These are phyloP conservation scores for Purshia tridentata DNA, from an alignment of 306 rosid species.

Conservation along the genomic window DNA sequence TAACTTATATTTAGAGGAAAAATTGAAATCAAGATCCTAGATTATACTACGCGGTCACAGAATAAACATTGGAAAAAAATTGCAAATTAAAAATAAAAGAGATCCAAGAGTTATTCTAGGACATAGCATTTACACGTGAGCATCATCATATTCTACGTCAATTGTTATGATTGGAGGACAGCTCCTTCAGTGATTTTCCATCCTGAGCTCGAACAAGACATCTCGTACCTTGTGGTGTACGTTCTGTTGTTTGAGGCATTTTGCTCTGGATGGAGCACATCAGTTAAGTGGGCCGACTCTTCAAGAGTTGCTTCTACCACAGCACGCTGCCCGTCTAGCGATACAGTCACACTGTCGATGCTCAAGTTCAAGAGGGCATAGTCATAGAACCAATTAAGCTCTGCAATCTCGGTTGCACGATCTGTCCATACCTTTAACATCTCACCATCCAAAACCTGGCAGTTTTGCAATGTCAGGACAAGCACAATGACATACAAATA, in stretches of 20 bases:
- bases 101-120: too few relatives aligned
- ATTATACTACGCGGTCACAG: too few relatives aligned
- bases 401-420: constrained; percentile 83
- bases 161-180: constrained; percentile 65
- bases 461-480: constrained; percentile 26
- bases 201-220: constrained; percentile 63
- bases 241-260: constrained; percentile 64
- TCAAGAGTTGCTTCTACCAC: constrained; percentile 88
- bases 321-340: constrained; percentile 73
- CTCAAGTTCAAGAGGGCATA: constrained; percentile 64
- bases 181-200: constrained; percentile 95
- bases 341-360: constrained; percentile 82
- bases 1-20: too few relatives aligned
- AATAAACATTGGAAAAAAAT: too few relatives aligned
- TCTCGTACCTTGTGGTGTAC: constrained; percentile 85
- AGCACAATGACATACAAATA: constrained; percentile 3
- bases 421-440: constrained; percentile 95
- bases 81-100: too few relatives aligned
- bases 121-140: constrained; percentile 32
- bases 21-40: too few relatives aligned
- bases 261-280: constrained; percentile 63
- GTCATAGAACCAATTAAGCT: constrained; percentile 82
- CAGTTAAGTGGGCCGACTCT: constrained; percentile 68
- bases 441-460: constrained; percentile 85
- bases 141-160: constrained; percentile 8